Percentiles rank a stretch among this genome's conserved stretches.
These are phyloP conservation scores for Theobroma grandiflorum DNA, from an alignment of 441 rosid genomes.

Conservation along the genomic window DNA sequence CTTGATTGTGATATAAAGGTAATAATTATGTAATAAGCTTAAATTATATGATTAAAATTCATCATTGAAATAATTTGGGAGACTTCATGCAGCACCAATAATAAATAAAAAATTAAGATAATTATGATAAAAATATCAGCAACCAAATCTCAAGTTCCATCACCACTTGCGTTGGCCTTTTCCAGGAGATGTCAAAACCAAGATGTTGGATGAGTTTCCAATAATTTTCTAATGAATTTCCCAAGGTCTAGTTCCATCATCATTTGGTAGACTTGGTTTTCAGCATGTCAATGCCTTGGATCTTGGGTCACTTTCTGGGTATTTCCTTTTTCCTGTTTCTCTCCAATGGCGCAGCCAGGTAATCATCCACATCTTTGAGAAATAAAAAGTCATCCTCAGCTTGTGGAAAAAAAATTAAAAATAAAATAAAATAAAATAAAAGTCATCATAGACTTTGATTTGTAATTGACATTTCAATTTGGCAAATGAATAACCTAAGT, in stretches of 20 bases:
- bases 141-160: slow-evolving; percentile 5
- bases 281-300: slow-evolving; percentile 13
- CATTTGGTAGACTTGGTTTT: slow-evolving; percentile 13
- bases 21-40: not conserved
- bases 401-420: not conserved
- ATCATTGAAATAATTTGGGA: not conserved
- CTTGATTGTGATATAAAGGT: not conserved
- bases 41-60: not conserved
- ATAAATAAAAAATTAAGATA: not conserved
- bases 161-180: not conserved
- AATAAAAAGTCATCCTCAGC: not conserved
- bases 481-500: too few relatives aligned
- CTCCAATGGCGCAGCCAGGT: not conserved
- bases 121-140: not conserved
- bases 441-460: not conserved
- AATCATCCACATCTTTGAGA: not conserved
- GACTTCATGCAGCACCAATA: not conserved
- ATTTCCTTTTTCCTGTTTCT: not conserved
- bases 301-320: not conserved
- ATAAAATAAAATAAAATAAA: not conserved
- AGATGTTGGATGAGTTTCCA: not conserved
- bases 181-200: not conserved
- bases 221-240: slow-evolving; percentile 3
- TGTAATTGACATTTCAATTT: not conserved
- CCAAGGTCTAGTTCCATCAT: not conserved